Evolutionary conservation across 306 rosid genomes (phyloP).

Genomic region (Arachis hypogaea): DNA sequence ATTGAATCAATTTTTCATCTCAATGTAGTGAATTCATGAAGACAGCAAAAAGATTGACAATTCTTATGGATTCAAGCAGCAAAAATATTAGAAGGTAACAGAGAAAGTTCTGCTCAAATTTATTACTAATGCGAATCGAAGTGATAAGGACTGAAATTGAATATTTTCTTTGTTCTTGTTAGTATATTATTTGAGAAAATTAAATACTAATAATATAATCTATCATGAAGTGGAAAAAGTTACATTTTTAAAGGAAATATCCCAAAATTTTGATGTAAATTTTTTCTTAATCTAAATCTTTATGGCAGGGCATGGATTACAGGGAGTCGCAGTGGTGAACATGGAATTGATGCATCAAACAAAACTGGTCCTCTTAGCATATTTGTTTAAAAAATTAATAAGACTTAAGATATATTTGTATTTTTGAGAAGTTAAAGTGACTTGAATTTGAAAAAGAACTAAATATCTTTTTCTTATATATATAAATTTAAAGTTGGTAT

Average conservation of each 20-base stretch:
- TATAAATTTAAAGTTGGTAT: constrained; percentile 2
- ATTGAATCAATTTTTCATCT: constrained; percentile 11
- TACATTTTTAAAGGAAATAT: constrained; percentile 4
- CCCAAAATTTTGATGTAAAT: not conserved
- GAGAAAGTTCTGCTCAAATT: not conserved
- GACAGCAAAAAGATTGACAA: constrained; percentile 80
- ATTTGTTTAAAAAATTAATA: constrained; percentile 57
- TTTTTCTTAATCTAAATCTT: constrained; percentile 1
- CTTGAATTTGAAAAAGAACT: constrained; percentile 37
- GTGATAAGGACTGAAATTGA: too few relatives aligned
- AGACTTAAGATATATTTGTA: not conserved
- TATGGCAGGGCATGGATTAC: constrained; percentile 72
- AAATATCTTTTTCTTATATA: constrained; percentile 19
- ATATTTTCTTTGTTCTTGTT: too few relatives aligned
- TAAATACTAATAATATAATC: not conserved
- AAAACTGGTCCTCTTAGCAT: constrained; percentile 92
- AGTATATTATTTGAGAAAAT: not conserved
- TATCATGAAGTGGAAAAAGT: constrained; percentile 11
- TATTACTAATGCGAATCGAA: too few relatives aligned
- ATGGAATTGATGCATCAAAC: constrained; percentile 77
- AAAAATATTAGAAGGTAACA: constrained; percentile 61
- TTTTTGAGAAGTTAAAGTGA: constrained; percentile 29
- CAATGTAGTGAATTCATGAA: constrained; percentile 76
- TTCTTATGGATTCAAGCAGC: constrained; percentile 58
- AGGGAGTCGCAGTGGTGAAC: constrained; percentile 65